Evolutionary conservation across 305 asterid species (phyloP), one percentile per base, ranked within the genome.

Genomic region (Ilex paraguariensis): DNA sequence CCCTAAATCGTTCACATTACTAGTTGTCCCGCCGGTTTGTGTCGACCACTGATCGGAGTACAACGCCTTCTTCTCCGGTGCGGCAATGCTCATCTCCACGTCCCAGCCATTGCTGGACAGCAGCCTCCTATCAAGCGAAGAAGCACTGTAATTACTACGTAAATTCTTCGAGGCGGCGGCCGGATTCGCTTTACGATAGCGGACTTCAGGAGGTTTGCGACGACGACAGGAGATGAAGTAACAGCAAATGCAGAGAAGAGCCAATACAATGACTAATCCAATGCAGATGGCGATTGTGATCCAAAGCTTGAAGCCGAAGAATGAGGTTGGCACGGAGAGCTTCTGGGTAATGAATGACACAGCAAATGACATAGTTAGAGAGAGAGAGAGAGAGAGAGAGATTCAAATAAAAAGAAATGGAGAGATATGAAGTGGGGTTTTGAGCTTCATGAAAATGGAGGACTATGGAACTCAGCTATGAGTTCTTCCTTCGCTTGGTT

Each of bases 221-320:
- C 57, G 54, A 52, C 62, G 54, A 14, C 61, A 31, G 48, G 16
- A 40, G 56, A 66, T 64, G 76, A 58, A 46, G 62, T 36, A 36
- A 36, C 69, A 61, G 10, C 58, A 31, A 28, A 49, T 53, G 65
- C 69, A 21, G 55, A 63, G 51, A 7, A 75, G 40, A 60, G 57
- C 11, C 49, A 75, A 0, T 3, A 62, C 5, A n/a, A 77, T 17
- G 65, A 46, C 36, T 36, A 68, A 12, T 40, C 54, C 56, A 32
- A 55, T 13, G 79, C 68, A 73, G 31, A 75, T 58, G 30, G 63
- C 2, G 66, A 77, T 60, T 44, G 60, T 56, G 68, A 68, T 49
- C 83, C 80, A 78, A 70, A 83, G 40, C 68, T 79, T 75, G 73
- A 75, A 16, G 28, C 79, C 79, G 39, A 77, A 66, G 50, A 77